Evolutionary conservation across 2,329 filamentous ascomycete genomes (phyloP).

Genomic region (Elsinoe fawcettii): DNA sequence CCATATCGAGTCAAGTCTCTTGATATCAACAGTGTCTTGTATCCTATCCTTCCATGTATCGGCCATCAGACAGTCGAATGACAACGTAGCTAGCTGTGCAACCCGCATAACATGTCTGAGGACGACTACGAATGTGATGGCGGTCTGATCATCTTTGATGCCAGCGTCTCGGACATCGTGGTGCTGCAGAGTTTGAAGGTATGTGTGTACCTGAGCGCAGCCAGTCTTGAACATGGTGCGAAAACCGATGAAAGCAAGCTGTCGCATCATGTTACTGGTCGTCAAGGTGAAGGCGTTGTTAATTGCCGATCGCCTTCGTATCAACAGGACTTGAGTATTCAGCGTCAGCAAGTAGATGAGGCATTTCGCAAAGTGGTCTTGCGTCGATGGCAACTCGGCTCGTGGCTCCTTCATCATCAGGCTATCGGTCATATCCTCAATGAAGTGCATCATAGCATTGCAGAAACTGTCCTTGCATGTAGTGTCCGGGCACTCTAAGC

Average conservation of each 20-base stretch:
- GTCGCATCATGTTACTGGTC: neutral
- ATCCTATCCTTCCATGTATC: constrained; percentile 3
- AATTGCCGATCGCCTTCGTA: neutral
- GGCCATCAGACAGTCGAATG: constrained; percentile 9
- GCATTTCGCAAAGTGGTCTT: constrained; percentile 13
- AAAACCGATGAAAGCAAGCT: constrained; percentile 3
- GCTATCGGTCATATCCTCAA: constrained; percentile 29
- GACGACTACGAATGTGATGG: constrained; percentile 42
- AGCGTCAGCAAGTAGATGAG: constrained; percentile 16
- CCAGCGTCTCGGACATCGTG: constrained; percentile 40
- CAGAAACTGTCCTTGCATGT: constrained; percentile 46
- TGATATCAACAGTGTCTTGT: neutral
- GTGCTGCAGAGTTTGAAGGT: constrained; percentile 40
- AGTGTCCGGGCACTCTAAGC: constrained; percentile 46
- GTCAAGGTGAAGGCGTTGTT: neutral
- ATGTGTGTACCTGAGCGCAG: constrained; percentile 31
- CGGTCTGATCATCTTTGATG: constrained; percentile 37
- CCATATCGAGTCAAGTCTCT: constrained; percentile 32
- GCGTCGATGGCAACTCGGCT: neutral
- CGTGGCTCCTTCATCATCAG: neutral
- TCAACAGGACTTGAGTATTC: constrained; percentile 6
- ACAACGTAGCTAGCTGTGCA: neutral
- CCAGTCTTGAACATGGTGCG: constrained; percentile 6
- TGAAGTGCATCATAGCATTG: constrained; percentile 34
- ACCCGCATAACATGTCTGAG: constrained; percentile 36